A percentile compares a stretch with the other conserved stretches of the same genome.
Evolutionary conservation across 2,329 filamentous ascomycete genomes (phyloP).

Genomic region (Grosmannia huntii): DNA sequence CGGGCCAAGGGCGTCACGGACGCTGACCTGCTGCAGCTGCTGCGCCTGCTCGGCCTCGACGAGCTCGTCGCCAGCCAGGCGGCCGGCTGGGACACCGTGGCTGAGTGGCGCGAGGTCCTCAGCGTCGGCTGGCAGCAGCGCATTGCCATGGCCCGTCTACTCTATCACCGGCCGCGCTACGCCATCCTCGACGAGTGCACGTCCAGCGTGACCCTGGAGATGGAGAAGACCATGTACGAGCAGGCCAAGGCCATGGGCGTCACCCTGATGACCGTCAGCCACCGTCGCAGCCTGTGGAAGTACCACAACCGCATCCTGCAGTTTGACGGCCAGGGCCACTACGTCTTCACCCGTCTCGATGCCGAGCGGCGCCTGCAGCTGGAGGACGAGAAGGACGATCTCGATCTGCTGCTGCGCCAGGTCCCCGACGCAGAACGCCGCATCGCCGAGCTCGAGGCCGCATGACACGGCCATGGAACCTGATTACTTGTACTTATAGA

Average conservation of each 20-base stretch:
- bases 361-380: slow-evolving; percentile 73
- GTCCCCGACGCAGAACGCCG: slow-evolving; percentile 81
- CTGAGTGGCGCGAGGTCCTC: slow-evolving; percentile 91
- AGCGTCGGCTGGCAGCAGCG: slow-evolving; percentile 90
- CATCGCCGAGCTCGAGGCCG: slow-evolving; percentile 58
- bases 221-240: slow-evolving; percentile 94
- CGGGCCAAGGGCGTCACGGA: slow-evolving; percentile 74
- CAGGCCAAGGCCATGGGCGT: slow-evolving; percentile 84
- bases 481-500: not conserved
- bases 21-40: slow-evolving; percentile 61
- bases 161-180: slow-evolving; percentile 86
- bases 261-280: slow-evolving; percentile 93
- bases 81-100: slow-evolving; percentile 80
- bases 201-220: slow-evolving; percentile 84
- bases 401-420: slow-evolving; percentile 72
- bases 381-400: slow-evolving; percentile 93
- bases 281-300: slow-evolving; percentile 85
- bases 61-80: slow-evolving; percentile 61
- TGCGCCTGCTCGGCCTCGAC: slow-evolving; percentile 70
- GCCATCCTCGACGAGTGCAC: slow-evolving; percentile 97
- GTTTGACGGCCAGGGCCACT: slow-evolving; percentile 89
- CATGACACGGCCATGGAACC: not conserved
- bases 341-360: slow-evolving; percentile 80
- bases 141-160: slow-evolving; percentile 88
- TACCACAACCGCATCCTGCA: slow-evolving; percentile 92